phyloP scores from a whole-genome alignment of 2,329 filamentous ascomycete genomes.

The Fusarium concolor region DNA sequence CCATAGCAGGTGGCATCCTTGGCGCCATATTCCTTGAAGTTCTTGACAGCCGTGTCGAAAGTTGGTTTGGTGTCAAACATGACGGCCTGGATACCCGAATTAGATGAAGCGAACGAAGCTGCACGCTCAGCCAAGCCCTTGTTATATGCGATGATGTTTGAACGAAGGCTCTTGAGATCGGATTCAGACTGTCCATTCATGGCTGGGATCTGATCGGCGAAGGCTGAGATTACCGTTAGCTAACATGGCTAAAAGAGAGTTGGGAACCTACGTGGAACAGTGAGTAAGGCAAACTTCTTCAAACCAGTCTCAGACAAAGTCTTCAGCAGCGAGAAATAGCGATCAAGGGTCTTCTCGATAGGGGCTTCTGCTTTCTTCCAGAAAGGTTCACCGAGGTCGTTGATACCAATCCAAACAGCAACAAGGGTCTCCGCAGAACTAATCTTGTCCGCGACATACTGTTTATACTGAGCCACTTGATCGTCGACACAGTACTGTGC shows the following conservation, averaged over 20 bases:
- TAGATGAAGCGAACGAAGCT: not conserved
- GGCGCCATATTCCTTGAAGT: constrained; percentile 14
- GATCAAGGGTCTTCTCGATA: constrained; percentile 11
- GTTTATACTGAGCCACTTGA: constrained; percentile 29
- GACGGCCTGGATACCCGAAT: not conserved
- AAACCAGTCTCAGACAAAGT: constrained; percentile 4
- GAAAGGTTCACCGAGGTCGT: constrained; percentile 32
- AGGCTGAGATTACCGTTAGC: not conserved
- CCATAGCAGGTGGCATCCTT: constrained; percentile 22
- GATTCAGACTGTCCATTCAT: constrained; percentile 11
- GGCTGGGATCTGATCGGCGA: constrained; percentile 16
- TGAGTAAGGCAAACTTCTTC: constrained; percentile 27
- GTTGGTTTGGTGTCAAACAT: constrained; percentile 20
- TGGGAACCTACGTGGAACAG: constrained; percentile 5
- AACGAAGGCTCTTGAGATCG: constrained; percentile 12
- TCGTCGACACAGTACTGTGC: constrained; percentile 26
- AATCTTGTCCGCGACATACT: constrained; percentile 21
- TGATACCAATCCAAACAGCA: constrained; percentile 37
- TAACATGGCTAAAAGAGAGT: fast-evolving
- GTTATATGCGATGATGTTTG: constrained; percentile 14
- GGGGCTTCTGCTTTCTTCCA: constrained; percentile 20
- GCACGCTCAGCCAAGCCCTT: constrained; percentile 9
- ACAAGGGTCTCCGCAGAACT: constrained; percentile 13
- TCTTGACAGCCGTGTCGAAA: constrained; percentile 2
- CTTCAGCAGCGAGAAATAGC: constrained; percentile 23